Conservation (phyloP, 331 rosid species). For the Ulmus americana region DNA sequence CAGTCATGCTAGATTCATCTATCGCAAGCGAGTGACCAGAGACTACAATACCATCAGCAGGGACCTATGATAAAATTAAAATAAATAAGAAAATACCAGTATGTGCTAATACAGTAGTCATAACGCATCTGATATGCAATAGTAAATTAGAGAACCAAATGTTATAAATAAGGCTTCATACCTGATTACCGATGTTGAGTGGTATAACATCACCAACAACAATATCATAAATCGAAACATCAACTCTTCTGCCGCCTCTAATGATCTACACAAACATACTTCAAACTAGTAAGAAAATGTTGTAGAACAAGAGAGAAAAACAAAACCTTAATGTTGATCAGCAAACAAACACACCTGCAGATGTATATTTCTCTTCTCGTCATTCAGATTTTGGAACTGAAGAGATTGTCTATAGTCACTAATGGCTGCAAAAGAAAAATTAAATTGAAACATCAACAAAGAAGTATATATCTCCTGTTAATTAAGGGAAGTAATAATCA, state of each 20-base stretch:
- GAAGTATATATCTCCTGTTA: not conserved
- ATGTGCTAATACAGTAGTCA: not conserved
- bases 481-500: not conserved
- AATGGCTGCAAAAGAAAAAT: constrained; percentile 45
- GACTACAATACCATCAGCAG: constrained; percentile 86
- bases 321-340: not conserved
- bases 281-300: not conserved
- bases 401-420: constrained; percentile 95
- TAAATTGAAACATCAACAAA: constrained; percentile 6
- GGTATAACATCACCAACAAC: constrained; percentile 93
- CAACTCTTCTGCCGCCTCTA: constrained; percentile 87
- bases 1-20: constrained; percentile 99
- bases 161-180: constrained; percentile 17
- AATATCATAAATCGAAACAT: constrained; percentile 86
- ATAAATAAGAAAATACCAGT: not conserved
- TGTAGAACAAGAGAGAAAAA: not conserved
- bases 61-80: constrained; percentile 52
- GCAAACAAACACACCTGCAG: constrained; percentile 50
- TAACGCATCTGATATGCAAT: constrained; percentile 9
- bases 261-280: constrained; percentile 41
- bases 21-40: constrained; percentile 83
- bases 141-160: constrained; percentile 9
- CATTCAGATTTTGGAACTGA: constrained; percentile 84
- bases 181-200: constrained; percentile 92
- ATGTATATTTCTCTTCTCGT: constrained; percentile 91